Conservation (phyloP, 73 alveolate species). For the Uronychia setigera region DNA sequence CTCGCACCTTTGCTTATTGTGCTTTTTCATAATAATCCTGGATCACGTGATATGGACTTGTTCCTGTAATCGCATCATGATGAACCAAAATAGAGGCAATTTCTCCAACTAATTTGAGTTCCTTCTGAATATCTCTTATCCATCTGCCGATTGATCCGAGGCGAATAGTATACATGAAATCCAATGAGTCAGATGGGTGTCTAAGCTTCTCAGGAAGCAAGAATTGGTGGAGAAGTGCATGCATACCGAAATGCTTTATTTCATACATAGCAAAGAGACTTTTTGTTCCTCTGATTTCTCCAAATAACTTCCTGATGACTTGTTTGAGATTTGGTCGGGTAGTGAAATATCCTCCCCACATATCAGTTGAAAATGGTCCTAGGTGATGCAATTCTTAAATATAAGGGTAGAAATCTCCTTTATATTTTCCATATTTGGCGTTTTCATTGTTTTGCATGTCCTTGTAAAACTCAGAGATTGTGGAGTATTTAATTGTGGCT, state of each 20-base stretch:
- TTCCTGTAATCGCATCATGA: not conserved
- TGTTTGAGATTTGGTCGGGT: constrained; percentile 72
- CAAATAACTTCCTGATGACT: constrained; percentile 48
- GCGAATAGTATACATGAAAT: not conserved
- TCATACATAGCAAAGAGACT: not conserved
- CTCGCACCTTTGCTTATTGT: not conserved
- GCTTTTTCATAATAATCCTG: not conserved
- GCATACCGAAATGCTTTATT: not conserved
- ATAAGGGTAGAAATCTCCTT: not conserved
- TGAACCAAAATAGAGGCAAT: not conserved
- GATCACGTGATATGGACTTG: not conserved
- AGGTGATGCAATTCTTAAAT: not conserved
- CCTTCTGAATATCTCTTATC: not conserved
- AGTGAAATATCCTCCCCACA: constrained; percentile 71
- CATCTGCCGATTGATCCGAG: not conserved
- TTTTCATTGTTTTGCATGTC: not conserved
- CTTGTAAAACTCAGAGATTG: not conserved
- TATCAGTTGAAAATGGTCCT: not conserved
- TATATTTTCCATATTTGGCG: not conserved
- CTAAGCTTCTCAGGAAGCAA: not conserved
- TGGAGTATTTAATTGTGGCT: not conserved
- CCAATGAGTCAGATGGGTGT: not conserved
- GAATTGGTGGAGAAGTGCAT: not conserved
- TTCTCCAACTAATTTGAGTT: not conserved
- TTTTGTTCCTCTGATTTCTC: not conserved